A percentile compares a stretch with the other conserved stretches of the same genome.
Evolutionary conservation across 345 rosid genomes (phyloP).

Genomic region (Corchorus olitorius): DNA sequence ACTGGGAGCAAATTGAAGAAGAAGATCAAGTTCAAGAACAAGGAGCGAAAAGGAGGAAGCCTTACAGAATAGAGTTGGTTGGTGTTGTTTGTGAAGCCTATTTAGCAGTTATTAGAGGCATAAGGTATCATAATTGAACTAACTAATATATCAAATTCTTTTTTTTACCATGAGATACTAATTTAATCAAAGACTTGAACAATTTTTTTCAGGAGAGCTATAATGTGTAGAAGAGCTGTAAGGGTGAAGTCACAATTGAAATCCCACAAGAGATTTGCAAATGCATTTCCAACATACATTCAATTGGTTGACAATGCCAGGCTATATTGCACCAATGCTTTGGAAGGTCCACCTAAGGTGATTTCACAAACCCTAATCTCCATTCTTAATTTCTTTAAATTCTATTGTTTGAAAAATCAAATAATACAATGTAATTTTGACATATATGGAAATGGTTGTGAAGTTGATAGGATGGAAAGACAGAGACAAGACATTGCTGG

Average conservation of each 20-base stretch:
- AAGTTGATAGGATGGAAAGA: slow-evolving; percentile 99
- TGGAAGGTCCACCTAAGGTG: slow-evolving; percentile 87
- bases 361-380: slow-evolving; percentile 1
- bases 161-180: background rate
- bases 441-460: slow-evolving; percentile 25
- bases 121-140: slow-evolving; percentile 48
- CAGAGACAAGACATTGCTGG: slow-evolving; percentile 75
- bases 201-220: slow-evolving; percentile 72
- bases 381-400: background rate
- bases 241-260: slow-evolving; percentile 80
- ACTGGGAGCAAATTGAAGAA: slow-evolving; percentile 77
- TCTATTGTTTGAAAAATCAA: background rate
- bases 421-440: slow-evolving; percentile 23
- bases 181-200: background rate
- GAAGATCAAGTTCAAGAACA: slow-evolving; percentile 43
- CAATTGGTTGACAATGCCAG: slow-evolving; percentile 82
- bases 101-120: slow-evolving; percentile 89
- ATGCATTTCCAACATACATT: slow-evolving; percentile 76
- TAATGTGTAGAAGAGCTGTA: slow-evolving; percentile 86
- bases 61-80: slow-evolving; percentile 90
- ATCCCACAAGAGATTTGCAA: slow-evolving; percentile 93
- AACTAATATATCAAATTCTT: background rate
- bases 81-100: slow-evolving; percentile 96
- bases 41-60: slow-evolving; percentile 62
- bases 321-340: slow-evolving; percentile 78